Conservation (phyloP, 225 moss, liverwort and hornwort species). For the Bryum argenteum region DNA sequence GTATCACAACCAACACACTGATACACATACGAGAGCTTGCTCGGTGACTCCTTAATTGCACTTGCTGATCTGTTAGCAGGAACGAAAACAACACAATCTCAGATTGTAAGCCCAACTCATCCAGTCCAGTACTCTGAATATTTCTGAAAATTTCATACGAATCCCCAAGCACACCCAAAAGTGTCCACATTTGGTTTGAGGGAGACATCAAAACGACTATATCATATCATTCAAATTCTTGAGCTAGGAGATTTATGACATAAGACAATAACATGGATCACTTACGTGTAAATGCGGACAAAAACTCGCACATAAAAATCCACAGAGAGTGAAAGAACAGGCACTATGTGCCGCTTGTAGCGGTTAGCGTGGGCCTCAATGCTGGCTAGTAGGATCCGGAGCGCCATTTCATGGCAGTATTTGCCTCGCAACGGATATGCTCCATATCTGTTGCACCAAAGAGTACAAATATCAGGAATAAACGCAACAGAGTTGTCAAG, state of each 20-base stretch:
- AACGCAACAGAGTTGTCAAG: neutral
- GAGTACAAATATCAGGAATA: conserved; percentile 17
- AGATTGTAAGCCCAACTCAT: conserved; percentile 4
- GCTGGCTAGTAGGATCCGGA: conserved; percentile 86
- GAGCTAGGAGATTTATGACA: conserved; percentile 3
- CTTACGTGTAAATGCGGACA: conserved; percentile 92
- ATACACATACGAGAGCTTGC: conserved; percentile 92
- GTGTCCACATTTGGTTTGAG: neutral
- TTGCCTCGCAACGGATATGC: conserved; percentile 98
- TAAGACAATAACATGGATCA: conserved; percentile 20
- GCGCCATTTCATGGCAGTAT: conserved; percentile 99
- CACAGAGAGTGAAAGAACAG: conserved; percentile 87
- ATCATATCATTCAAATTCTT: conserved; percentile 1
- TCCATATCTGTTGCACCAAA: conserved; percentile 69
- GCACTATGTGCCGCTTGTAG: conserved; percentile 94
- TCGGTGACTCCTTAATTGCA: conserved; percentile 88
- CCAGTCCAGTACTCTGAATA: no score
- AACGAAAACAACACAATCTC: conserved; percentile 7
- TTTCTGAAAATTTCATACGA: no score
- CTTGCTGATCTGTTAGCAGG: conserved; percentile 73
- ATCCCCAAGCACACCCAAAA: no score
- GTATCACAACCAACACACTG: conserved; percentile 98
- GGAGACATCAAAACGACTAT: neutral
- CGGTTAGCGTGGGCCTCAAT: conserved; percentile 98
- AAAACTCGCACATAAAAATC: conserved; percentile 99